Conservation (phyloP, 768 basidiomycete genomes). For the Xerocomus brunneocitrinus region DNA sequence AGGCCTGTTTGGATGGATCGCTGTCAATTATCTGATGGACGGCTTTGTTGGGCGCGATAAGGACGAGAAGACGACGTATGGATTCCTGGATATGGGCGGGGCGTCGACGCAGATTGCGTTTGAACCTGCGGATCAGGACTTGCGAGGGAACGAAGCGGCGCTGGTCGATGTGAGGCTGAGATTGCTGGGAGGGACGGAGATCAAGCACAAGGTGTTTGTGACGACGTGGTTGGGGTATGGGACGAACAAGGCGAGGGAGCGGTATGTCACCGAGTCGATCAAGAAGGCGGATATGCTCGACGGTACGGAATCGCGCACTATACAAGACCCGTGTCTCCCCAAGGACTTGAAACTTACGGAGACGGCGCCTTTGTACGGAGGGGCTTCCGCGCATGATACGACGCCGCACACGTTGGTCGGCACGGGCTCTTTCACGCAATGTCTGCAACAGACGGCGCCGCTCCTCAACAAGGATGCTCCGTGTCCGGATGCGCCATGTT, state of each 20-base stretch:
- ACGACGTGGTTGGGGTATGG: constrained; percentile 99
- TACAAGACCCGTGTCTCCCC: constrained; percentile 91
- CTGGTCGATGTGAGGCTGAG: constrained; percentile 79
- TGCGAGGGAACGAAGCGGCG: constrained; percentile 44
- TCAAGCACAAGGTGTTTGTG: constrained; percentile 90
- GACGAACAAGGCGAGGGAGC: constrained; percentile 93
- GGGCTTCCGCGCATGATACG: constrained; percentile 32
- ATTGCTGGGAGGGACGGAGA: constrained; percentile 78
- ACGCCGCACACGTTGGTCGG: constrained; percentile 66
- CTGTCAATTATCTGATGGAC: constrained; percentile 98
- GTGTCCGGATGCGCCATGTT: constrained; percentile 80
- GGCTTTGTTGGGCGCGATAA: constrained; percentile 59
- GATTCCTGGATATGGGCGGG: constrained; percentile 99
- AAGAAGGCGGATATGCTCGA: constrained; percentile 38
- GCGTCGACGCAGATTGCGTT: constrained; percentile 99
- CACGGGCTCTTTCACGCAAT: constrained; percentile 87
- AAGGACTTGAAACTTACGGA: constrained; percentile 63
- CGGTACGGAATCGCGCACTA: constrained; percentile 29
- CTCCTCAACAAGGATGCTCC: constrained; percentile 82
- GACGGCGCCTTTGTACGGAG: constrained; percentile 40
- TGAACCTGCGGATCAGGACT: constrained; percentile 67
- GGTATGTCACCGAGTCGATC: constrained; percentile 75
- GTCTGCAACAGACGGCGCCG: constrained; percentile 64
- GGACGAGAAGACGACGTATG: constrained; percentile 77
- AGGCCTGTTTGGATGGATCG: constrained; percentile 97